Evolutionary conservation across 345 rosid genomes (phyloP).

Genomic region (Boechera retrofracta): DNA sequence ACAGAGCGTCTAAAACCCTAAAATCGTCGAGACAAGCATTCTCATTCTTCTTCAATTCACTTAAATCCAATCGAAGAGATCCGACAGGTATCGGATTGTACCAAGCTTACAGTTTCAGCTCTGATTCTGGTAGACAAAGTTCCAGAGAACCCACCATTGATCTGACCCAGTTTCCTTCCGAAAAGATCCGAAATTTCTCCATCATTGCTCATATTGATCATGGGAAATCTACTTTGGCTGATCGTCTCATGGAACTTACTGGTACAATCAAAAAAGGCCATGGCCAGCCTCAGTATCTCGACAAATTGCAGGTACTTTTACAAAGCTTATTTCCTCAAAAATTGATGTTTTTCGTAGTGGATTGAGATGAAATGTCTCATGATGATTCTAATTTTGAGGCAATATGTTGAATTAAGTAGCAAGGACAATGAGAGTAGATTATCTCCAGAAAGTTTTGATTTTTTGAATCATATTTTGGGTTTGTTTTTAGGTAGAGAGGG

Average conservation of each 20-base stretch:
- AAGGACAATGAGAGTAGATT: background rate
- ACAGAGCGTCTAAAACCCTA: slow-evolving; percentile 64
- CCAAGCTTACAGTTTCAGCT: slow-evolving; percentile 58
- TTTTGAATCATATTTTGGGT: background rate
- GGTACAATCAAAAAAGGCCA: slow-evolving; percentile 90
- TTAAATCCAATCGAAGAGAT: slow-evolving; percentile 30
- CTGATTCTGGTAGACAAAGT: slow-evolving; percentile 57
- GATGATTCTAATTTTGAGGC: background rate
- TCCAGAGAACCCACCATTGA: slow-evolving; percentile 52
- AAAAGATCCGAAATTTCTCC: slow-evolving; percentile 89
- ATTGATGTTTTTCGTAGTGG: background rate
- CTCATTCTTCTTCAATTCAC: slow-evolving; percentile 12
- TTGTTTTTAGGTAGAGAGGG: slow-evolving; percentile 84
- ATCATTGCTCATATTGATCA: slow-evolving; percentile 96
- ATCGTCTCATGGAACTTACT: slow-evolving; percentile 97
- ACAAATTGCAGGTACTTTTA: slow-evolving; percentile 73
- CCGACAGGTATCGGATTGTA: slow-evolving; percentile 31
- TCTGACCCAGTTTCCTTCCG: slow-evolving; percentile 73
- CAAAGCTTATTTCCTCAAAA: background rate
- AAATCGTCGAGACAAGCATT: slow-evolving; percentile 43
- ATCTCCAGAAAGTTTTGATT: background rate
- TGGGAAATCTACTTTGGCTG: slow-evolving; percentile 95
- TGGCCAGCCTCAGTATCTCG: slow-evolving; percentile 98
- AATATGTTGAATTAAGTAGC: background rate
- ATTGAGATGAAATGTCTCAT: background rate